A percentile compares a stretch with the other conserved stretches of the same genome.
Conservation (phyloP, 148 eudicot genomes). For the Cornus florida region DNA sequence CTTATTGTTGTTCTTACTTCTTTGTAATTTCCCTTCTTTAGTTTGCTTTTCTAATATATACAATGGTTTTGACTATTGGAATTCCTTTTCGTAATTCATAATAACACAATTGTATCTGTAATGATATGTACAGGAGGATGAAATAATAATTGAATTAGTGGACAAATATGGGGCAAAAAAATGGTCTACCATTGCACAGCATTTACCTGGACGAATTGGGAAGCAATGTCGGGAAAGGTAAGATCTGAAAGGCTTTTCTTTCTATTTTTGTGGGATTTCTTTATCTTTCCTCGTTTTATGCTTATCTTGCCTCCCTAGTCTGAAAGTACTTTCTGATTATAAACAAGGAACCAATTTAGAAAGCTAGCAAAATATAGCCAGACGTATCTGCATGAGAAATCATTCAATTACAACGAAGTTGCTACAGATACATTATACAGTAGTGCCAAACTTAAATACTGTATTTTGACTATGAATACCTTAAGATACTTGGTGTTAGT, state of each 20-base stretch:
- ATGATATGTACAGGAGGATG: slow-evolving; percentile 67
- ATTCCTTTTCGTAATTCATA: not conserved
- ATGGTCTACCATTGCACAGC: slow-evolving; percentile 92
- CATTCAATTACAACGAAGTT: not conserved
- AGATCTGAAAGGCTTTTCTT: slow-evolving; percentile 1
- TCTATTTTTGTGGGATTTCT: not conserved
- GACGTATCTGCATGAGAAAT: not conserved
- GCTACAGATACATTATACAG: not conserved
- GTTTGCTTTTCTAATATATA: not conserved
- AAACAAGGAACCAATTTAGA: too few relatives aligned
- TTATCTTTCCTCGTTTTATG: not conserved
- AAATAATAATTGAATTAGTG: slow-evolving; percentile 70
- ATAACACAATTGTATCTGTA: not conserved
- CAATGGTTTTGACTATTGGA: not conserved
- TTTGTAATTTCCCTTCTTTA: not conserved
- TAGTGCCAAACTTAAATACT: not conserved
- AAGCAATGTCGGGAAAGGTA: slow-evolving; percentile 98
- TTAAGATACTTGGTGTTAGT: not conserved
- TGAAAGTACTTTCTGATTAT: not conserved
- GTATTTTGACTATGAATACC: not conserved
- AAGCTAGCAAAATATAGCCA: not conserved
- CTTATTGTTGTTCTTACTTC: not conserved
- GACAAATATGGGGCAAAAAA: slow-evolving; percentile 86
- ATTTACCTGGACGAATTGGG: slow-evolving; percentile 94
- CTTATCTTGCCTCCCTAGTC: not conserved